Conservation (phyloP, 495 filamentous ascomycete species). For the Penicillium crystallinum region DNA sequence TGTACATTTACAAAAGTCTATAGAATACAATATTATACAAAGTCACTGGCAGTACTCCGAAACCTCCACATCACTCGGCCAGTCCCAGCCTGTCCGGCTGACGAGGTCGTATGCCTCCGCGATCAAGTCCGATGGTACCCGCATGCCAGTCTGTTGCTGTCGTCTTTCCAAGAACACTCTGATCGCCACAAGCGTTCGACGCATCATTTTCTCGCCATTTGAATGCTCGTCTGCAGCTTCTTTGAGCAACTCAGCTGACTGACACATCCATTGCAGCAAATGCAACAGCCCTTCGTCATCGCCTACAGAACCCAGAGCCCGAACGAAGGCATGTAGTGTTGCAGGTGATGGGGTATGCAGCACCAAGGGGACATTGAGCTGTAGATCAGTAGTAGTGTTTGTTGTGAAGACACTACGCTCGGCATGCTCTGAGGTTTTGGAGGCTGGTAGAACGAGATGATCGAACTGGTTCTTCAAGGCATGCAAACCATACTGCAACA, state of each 20-base stretch:
- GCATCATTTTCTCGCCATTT: constrained; percentile 42
- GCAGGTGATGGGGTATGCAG: constrained; percentile 40
- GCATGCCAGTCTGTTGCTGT: constrained; percentile 7
- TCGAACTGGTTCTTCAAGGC: constrained; percentile 37
- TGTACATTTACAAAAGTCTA: constrained; percentile 17
- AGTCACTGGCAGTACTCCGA: constrained; percentile 34
- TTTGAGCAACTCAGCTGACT: constrained; percentile 30
- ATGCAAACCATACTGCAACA: constrained; percentile 29
- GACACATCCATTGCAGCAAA: constrained; percentile 51
- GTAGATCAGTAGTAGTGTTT: constrained; percentile 6
- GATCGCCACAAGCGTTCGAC: constrained; percentile 47
- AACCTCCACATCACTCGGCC: constrained; percentile 51
- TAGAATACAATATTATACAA: constrained; percentile 22
- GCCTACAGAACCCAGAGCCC: constrained; percentile 44
- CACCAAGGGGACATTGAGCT: constrained; percentile 27
- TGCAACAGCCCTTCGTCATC: constrained; percentile 48
- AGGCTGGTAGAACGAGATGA: constrained; percentile 29
- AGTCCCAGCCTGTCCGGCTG: constrained; percentile 46
- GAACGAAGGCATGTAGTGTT: constrained; percentile 49
- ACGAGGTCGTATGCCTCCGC: constrained; percentile 42
- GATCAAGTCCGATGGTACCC: constrained; percentile 19
- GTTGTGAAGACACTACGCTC: constrained; percentile 16
- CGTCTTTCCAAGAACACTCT: constrained; percentile 48
- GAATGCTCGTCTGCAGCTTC: constrained; percentile 33
- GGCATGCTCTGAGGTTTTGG: constrained; percentile 21